Evolutionary conservation across 2,329 filamentous ascomycete genomes (phyloP).

Genomic region (Magnaporthales sp.): DNA sequence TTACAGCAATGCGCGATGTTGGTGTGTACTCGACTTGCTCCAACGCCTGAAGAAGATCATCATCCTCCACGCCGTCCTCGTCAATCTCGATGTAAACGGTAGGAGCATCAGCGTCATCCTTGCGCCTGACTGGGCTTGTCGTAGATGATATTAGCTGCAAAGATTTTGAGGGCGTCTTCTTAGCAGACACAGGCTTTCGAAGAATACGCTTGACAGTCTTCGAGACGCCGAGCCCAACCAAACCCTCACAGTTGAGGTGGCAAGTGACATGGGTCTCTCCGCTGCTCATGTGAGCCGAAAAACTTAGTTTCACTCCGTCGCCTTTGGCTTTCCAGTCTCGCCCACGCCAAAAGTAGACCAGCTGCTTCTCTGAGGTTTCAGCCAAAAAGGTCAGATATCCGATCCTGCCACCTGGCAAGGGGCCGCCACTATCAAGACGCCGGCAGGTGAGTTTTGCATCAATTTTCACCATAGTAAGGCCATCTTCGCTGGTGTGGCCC

Average conservation of each 20-base stretch:
- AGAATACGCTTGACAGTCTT: slow-evolving; percentile 13
- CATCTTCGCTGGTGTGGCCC: slow-evolving; percentile 23
- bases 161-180: not conserved
- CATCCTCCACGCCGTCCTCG: slow-evolving; percentile 3
- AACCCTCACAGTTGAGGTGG: slow-evolving; percentile 75
- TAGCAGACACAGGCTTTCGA: not conserved
- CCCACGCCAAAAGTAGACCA: slow-evolving; percentile 59
- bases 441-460: slow-evolving; percentile 61
- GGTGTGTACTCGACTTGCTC: not conserved
- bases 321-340: slow-evolving; percentile 49
- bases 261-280: slow-evolving; percentile 50
- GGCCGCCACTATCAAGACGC: slow-evolving; percentile 48
- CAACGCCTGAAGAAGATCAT: not conserved
- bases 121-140: slow-evolving; percentile 2
- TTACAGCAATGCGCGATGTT: not conserved
- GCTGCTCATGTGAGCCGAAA: slow-evolving; percentile 45
- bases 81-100: not conserved
- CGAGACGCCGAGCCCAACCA: slow-evolving; percentile 52
- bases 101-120: not conserved
- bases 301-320: slow-evolving; percentile 46
- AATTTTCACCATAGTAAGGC: slow-evolving; percentile 47
- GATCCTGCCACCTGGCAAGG: slow-evolving; percentile 53
- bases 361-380: slow-evolving; percentile 58
- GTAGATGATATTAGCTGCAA: not conserved
- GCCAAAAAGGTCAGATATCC: slow-evolving; percentile 68